Evolutionary conservation across 345 rosid genomes (phyloP), one percentile per base, ranked within the genome.

Genomic region (Euphorbia lathyris): DNA sequence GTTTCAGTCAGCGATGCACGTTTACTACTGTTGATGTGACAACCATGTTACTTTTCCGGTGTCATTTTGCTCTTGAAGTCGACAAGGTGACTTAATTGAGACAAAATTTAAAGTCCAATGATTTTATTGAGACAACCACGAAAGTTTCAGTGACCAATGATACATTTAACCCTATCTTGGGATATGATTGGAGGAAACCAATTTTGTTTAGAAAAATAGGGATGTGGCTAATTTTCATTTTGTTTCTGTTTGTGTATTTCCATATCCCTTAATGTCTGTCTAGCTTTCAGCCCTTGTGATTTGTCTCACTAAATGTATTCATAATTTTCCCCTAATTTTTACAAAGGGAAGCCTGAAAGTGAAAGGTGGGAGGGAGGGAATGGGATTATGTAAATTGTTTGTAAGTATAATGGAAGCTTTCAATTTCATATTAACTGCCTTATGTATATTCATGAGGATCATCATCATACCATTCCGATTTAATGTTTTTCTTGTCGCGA

Each of bases 371-470:
- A n/a, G n/a, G 22, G 74, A 52, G 68, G 71, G 66, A 4, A 34
- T 34, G 38, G 38, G 20, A 3, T 20, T 61, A 68, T 76, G 84
- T 79, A 83, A 73, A 77, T 85, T 73, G 79, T n/a, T n/a, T n/a
- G n/a, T n/a, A n/a, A n/a, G n/a, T n/a, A n/a, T 78, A 69, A 71
- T 29, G 60, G 61, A 55, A 67, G 52, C 60, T 43, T 77, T 61
- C 61, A 72, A 71, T 68, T n/a, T 73, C 67, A 72, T n/a, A 77
- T 65, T 74, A 64, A 73, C 61, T 66, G 63, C 62, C 60, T 63
- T 65, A 5, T 84, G 85, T 77, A 80, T 73, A 81, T 84, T 74
- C 67, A 22, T 23, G 29, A 56, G 70, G 62, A 63, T 63, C 38
- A 34, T 34, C 38, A 34, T n/a, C 45, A 57, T 50, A 14, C 29